Percentiles rank a stretch among this genome's conserved stretches.
Conservation (phyloP, 371 early-diverging fungal genomes). For the Syncephalastrum monosporum region DNA sequence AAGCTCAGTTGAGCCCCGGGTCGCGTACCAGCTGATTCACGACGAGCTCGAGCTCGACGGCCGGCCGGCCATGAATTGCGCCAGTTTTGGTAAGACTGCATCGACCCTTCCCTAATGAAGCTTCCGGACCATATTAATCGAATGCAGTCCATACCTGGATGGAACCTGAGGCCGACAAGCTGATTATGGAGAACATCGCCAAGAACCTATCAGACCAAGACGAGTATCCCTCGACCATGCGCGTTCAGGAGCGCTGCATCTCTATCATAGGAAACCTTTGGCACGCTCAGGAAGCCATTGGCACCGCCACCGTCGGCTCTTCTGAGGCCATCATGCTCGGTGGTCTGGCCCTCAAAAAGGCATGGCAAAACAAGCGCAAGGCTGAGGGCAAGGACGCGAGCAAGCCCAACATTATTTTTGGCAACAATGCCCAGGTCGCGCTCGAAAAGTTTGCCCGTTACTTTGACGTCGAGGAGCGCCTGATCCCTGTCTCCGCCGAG, state of each 20-base stretch:
- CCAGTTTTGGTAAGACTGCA: slow-evolving; percentile 40
- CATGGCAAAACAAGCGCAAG: slow-evolving; percentile 55
- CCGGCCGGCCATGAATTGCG: slow-evolving; percentile 64
- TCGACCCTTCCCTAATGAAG: not conserved
- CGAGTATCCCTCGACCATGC: slow-evolving; percentile 54
- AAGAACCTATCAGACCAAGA: slow-evolving; percentile 68
- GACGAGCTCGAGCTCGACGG: slow-evolving; percentile 66
- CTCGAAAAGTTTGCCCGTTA: slow-evolving; percentile 63
- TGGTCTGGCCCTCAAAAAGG: slow-evolving; percentile 64
- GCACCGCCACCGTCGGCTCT: slow-evolving; percentile 62
- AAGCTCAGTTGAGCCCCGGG: slow-evolving; percentile 39
- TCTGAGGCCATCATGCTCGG: slow-evolving; percentile 70
- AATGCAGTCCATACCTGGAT: slow-evolving; percentile 53
- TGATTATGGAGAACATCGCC: slow-evolving; percentile 58
- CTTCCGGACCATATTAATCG: too few species aligned
- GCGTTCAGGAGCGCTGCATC: slow-evolving; percentile 60
- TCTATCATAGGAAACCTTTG: slow-evolving; percentile 61
- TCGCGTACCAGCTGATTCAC: slow-evolving; percentile 62
- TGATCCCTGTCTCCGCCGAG: slow-evolving; percentile 53
- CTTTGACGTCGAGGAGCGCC: slow-evolving; percentile 70
- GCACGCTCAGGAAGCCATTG: slow-evolving; percentile 45
- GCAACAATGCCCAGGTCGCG: slow-evolving; percentile 61
- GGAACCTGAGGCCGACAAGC: slow-evolving; percentile 71
- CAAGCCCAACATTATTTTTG: slow-evolving; percentile 68
- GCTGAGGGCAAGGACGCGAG: slow-evolving; percentile 50